Evolutionary conservation across 805 yeast genomes (phyloP).

Genomic region (Saturnispora gosingensis): DNA sequence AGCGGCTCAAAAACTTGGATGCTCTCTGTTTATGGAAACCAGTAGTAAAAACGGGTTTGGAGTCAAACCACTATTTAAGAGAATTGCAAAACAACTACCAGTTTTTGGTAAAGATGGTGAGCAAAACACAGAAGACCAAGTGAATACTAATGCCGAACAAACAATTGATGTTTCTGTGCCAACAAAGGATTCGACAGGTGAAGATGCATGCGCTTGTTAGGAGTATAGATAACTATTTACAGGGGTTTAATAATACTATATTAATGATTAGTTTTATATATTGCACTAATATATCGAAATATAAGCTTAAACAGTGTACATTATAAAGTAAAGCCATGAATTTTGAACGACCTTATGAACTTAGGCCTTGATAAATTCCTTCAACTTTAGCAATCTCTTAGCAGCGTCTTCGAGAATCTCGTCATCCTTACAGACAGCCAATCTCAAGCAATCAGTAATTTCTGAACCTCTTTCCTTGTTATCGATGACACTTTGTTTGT

Average conservation of each 20-base stretch:
- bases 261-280: not conserved
- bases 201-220: slow-evolving; percentile 33
- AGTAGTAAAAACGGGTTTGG: slow-evolving; percentile 93
- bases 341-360: not conserved
- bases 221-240: not conserved
- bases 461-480: slow-evolving; percentile 6
- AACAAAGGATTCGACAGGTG: slow-evolving; percentile 26
- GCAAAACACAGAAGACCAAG: not conserved
- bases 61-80: slow-evolving; percentile 81
- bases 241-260: not conserved
- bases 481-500: slow-evolving; percentile 64
- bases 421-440: slow-evolving; percentile 95
- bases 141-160: slow-evolving; percentile 25
- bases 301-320: not conserved
- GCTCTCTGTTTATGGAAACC: slow-evolving; percentile 81
- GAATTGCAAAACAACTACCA: slow-evolving; percentile 84
- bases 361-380: slow-evolving; percentile 2
- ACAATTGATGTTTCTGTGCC: slow-evolving; percentile 36
- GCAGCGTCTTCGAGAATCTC: slow-evolving; percentile 73
- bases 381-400: slow-evolving; percentile 54
- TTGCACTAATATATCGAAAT: not conserved
- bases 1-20: slow-evolving; percentile 61
- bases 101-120: slow-evolving; percentile 41
- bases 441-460: slow-evolving; percentile 57
- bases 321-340: not conserved